Percentiles rank a stretch among this genome's conserved stretches.
phyloP scores from a whole-genome alignment of 257 asterid species.

The Solanum arcanum region DNA sequence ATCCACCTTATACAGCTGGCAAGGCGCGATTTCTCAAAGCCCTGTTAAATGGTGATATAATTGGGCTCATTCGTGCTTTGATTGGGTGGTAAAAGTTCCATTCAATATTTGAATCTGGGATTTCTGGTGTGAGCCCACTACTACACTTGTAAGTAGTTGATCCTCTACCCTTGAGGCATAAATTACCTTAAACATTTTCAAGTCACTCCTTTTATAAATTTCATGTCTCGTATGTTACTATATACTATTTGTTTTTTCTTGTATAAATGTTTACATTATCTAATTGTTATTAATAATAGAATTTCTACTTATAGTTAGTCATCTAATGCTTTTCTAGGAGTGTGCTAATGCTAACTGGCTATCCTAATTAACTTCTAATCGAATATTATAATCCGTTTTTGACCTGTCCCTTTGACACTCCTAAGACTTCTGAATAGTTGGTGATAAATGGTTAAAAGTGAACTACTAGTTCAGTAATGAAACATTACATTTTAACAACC shows the following conservation, averaged over 20 bases:
- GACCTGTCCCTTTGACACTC: not conserved
- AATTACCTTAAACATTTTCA: not conserved
- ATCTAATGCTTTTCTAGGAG: not conserved
- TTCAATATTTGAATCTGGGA: not conserved
- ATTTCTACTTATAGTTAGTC: not conserved
- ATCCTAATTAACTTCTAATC: not conserved
- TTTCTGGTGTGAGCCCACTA: not conserved
- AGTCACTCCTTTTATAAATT: not conserved
- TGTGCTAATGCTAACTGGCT: not conserved
- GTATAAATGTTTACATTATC: not conserved
- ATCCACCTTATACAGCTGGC: slow-evolving; percentile 66
- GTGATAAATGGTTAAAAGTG: not conserved
- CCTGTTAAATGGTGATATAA: slow-evolving; percentile 39
- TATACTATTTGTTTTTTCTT: not conserved
- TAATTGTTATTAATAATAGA: not conserved
- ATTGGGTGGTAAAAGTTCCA: slow-evolving; percentile 45
- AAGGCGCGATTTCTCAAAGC: slow-evolving; percentile 58
- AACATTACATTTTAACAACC: not conserved
- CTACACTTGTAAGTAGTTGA: not conserved
- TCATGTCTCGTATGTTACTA: not conserved
- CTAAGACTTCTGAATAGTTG: not conserved
- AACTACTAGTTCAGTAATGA: not conserved
- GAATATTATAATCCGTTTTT: not conserved
- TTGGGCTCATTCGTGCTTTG: slow-evolving; percentile 50
- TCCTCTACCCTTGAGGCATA: not conserved